Evolutionary conservation across 345 rosid genomes (phyloP).

Genomic region (Populus deltoides): DNA sequence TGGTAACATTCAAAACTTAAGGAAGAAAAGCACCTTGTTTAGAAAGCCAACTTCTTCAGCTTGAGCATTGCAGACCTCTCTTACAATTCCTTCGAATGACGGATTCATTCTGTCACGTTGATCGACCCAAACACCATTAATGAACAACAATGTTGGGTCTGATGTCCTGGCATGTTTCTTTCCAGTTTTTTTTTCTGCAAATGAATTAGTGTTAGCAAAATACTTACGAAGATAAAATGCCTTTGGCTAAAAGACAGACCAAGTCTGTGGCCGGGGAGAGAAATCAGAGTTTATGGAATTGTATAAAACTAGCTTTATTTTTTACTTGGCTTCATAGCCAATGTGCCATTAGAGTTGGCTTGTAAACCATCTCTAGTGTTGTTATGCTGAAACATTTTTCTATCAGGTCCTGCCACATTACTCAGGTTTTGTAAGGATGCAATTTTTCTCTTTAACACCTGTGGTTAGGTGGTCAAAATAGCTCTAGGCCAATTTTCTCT

Average conservation of each 20-base stretch:
- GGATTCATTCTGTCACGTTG: neutral
- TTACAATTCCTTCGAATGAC: slow-evolving; percentile 2
- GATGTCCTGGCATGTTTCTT: too few relatives aligned
- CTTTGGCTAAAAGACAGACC: neutral
- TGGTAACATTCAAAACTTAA: too few relatives aligned
- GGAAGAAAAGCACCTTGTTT: neutral
- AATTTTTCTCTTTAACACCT: neutral
- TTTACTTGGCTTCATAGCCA: neutral
- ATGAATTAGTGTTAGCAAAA: too few relatives aligned
- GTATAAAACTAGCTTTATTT: neutral
- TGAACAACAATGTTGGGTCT: neutral
- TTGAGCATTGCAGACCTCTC: neutral
- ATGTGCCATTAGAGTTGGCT: neutral
- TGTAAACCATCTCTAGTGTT: too few relatives aligned
- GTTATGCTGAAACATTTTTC: neutral
- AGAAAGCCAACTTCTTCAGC: slow-evolving; percentile 2
- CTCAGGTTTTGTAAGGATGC: neutral
- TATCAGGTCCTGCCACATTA: neutral
- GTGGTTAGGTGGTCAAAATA: neutral
- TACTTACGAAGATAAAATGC: neutral
- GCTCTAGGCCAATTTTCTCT: too few relatives aligned
- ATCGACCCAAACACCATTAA: slow-evolving; percentile 5
- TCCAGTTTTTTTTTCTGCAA: too few relatives aligned
- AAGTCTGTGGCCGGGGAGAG: neutral
- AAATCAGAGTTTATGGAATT: neutral